Base-by-base conservation (phyloP, 768 basidiomycete genomes). In the Fomitopsis serialis region DNA sequence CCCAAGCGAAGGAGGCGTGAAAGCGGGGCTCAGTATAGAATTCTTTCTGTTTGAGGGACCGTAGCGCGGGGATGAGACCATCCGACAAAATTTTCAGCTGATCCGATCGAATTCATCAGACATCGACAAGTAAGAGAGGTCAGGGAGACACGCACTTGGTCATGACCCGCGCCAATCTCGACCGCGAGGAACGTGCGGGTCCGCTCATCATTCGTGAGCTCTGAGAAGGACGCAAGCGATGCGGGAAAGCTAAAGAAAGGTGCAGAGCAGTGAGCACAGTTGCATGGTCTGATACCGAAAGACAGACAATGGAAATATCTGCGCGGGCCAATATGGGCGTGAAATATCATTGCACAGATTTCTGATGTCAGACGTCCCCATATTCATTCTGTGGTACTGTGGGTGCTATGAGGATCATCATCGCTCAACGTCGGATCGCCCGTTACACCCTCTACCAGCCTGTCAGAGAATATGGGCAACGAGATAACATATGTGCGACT, bases 1-100 rank as follows among this genome's bases (percentile, higher is more conserved):
- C 82, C 94, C 95, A 97, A 10, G 84, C 92, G 51, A 97, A 82
- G 2, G 92, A 95, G 12, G 88, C 79, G 64, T 98, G 95, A 63
- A 94, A 97, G 43, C 85, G 81, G 19, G 95, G 92, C 27, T 80
- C 71, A 32, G 72, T 62, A 69, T 98, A 96, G 68, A 91, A 97
- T 52, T 79, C 77, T 58, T 85, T 84, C 59, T 95, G 87, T 50
- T 85, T 84, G 32, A 91, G 72, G 2, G 68, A 64, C 25, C 70
- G 70, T 44, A 96, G 70, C 7, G 75, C 71, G 1, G 87, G 85
- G 4, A 77, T 73, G 40, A 97, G 68, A 22, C 73, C 71, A 45
- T 79, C 71, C 1, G 81, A 72, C 42, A 93, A 68, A 8, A 65
- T 61, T 54, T 71, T 69, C 12, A 94, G 69, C 94, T 96, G 60